Conservation (phyloP, 1,139 yeast species). For the Geotrichum candidum region DNA sequence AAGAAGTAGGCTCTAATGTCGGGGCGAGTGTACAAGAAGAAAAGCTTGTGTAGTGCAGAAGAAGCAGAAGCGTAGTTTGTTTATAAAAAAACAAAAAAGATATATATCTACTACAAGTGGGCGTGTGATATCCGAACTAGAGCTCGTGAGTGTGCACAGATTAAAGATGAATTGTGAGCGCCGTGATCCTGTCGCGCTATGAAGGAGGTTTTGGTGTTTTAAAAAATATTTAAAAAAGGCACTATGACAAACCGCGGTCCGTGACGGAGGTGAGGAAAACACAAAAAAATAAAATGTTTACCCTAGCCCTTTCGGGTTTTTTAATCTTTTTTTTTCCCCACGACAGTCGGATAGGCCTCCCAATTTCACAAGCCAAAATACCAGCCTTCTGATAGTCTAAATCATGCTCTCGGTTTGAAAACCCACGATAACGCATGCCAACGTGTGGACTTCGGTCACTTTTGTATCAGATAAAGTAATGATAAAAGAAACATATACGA, state of each 20-base stretch:
- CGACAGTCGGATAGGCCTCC: neutral
- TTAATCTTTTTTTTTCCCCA: neutral
- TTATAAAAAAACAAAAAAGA: too few species aligned
- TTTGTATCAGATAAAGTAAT: neutral
- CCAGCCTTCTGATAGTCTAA: neutral
- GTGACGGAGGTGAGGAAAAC: neutral
- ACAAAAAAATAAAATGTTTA: neutral
- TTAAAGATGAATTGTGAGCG: neutral
- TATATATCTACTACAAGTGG: neutral
- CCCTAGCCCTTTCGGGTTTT: neutral
- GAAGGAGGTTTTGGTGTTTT: neutral
- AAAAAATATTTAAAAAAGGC: neutral
- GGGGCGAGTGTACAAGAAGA: neutral
- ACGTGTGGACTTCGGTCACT: neutral
- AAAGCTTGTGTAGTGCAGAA: too few species aligned
- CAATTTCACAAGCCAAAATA: neutral
- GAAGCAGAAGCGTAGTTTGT: too few species aligned
- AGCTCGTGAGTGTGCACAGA: neutral
- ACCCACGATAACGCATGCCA: neutral
- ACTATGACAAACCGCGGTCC: too few species aligned
- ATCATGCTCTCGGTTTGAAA: neutral
- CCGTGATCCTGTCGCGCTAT: neutral
- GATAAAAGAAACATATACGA: neutral
- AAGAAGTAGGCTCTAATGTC: neutral
- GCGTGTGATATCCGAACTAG: neutral